Evolutionary conservation across 345 rosid species (phyloP), one percentile per base, ranked within the genome.

Genomic region (Combretum micranthum): DNA sequence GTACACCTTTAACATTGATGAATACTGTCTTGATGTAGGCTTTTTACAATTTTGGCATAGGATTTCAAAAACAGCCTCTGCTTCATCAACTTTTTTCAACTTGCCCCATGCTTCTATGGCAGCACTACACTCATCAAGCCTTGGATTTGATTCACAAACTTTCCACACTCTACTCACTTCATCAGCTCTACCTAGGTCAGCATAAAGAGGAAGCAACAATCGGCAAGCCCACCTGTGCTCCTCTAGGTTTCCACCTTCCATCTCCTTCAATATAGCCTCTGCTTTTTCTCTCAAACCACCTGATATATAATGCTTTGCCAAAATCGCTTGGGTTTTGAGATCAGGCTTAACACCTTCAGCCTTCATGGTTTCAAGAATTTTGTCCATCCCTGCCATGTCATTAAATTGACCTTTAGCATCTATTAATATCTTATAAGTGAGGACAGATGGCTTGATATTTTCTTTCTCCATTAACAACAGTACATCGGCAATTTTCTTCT

Each of bases 401-500:
- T 78, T 79, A n/a, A 77, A 70, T 47, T 62, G 77, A 7, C 99
- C 99, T 69, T 94, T 90, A 48, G 80, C 59, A 56, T 87, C 96
- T 50, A 94, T 85, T 50, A 94, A 68, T 70, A 82, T 59, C 59
- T 64, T 79, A 74, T 90, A 94, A 21, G 96, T 90, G 57, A 79
- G 75, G 20, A 59, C 75, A 20, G 86, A 51, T 1, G 95, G 95
- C 80, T 83, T 87, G 56, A 90, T 73, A 57, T 85, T 73, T 77
- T 90, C 96, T 73, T 85, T 87, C 83, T 87, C 97, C 97, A 94
- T 94, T 60, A 87, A 72, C 37, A 83, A 49, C 69, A 94, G 68
- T 9, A 94, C 78, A 60, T 90, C 92, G 60, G 88, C 83, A 48
- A 94, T 90, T 70, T 85, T 90, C 82, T 83, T 90, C 70, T 67